A percentile compares a stretch with the other conserved stretches of the same genome.
Conservation (phyloP, 805 yeast genomes). For the Candida stauntonica region DNA sequence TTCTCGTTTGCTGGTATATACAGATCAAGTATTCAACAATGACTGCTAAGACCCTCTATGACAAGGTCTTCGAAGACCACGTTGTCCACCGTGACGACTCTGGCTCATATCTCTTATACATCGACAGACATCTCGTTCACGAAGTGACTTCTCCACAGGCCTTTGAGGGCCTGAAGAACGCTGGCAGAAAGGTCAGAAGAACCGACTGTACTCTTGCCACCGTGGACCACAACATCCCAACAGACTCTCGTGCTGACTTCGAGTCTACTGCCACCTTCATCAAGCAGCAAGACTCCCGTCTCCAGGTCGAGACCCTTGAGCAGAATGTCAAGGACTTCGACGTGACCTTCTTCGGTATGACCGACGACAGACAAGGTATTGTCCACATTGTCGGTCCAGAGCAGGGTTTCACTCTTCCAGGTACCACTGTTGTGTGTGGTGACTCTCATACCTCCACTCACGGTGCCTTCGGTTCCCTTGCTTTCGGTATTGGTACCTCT, state of each 20-base stretch:
- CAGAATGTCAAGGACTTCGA: conserved; percentile 87
- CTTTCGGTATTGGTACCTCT: conserved; percentile 98
- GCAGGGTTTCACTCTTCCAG: conserved; percentile 97
- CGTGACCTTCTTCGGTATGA: conserved; percentile 91
- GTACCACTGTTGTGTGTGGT: conserved; percentile 98
- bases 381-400: conserved; percentile 99
- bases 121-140: conserved; percentile 96
- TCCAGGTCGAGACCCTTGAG: conserved; percentile 90
- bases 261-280: conserved; percentile 75
- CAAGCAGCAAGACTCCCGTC: conserved; percentile 83
- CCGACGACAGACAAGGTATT: conserved; percentile 93
- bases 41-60: conserved; percentile 66
- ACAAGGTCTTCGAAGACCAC: conserved; percentile 94
- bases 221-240: conserved; percentile 96
- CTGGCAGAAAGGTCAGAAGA: conserved; percentile 87
- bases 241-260: conserved; percentile 76
- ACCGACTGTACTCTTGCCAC: conserved; percentile 91
- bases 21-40: conserved; percentile 2
- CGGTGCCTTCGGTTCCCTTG: conserved; percentile 97
- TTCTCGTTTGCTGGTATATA: not conserved
- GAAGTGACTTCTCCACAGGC: conserved; percentile 99
- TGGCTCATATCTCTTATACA: conserved; percentile 82
- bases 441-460: conserved; percentile 98
- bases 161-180: conserved; percentile 88
- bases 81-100: conserved; percentile 85